These are phyloP conservation scores for Sarocladiaceae sp. DNA, from an alignment of 2,329 filamentous ascomycete genomes.

Conservation along the genomic window DNA sequence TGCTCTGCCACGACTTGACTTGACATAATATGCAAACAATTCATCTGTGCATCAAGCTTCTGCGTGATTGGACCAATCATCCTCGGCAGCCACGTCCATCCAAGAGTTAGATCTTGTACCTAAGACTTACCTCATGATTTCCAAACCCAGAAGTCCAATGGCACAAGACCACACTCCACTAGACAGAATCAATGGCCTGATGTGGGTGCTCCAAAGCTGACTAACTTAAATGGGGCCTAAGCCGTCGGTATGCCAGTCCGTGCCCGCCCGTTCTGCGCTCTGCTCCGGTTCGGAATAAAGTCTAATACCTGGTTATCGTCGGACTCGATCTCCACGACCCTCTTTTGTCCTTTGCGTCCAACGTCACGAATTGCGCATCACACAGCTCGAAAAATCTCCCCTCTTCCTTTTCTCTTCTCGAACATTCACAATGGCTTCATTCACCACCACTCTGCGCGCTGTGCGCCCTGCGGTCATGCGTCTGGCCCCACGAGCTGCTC, in stretches of 20 bases:
- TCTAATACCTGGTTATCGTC: background rate
- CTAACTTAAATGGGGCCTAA: background rate
- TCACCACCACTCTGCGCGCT: slow-evolving; percentile 51
- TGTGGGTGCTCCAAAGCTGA: background rate
- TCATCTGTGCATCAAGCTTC: too few species aligned
- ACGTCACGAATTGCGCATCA: background rate
- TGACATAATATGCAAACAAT: too few species aligned
- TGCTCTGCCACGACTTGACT: background rate
- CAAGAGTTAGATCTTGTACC: background rate
- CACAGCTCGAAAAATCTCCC: slow-evolving; percentile 4
- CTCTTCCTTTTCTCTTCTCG: slow-evolving; percentile 13
- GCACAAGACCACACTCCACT: background rate
- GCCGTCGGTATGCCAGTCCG: background rate
- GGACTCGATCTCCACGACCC: too few species aligned
- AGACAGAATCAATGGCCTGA: background rate
- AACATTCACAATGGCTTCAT: slow-evolving; percentile 50
- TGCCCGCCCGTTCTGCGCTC: background rate
- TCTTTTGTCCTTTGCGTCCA: slow-evolving; percentile 9
- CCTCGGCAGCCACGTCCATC: background rate
- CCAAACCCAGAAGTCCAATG: background rate
- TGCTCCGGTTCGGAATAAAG: background rate
- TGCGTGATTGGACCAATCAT: too few species aligned
- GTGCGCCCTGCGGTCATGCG: slow-evolving; percentile 41
- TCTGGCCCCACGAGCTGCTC: slow-evolving; percentile 33
- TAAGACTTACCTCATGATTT: slow-evolving; percentile 1